Percentiles rank a stretch among this genome's conserved stretches.
Conservation (phyloP, 768 basidiomycete genomes). For the Lanmaoa rubissima region DNA sequence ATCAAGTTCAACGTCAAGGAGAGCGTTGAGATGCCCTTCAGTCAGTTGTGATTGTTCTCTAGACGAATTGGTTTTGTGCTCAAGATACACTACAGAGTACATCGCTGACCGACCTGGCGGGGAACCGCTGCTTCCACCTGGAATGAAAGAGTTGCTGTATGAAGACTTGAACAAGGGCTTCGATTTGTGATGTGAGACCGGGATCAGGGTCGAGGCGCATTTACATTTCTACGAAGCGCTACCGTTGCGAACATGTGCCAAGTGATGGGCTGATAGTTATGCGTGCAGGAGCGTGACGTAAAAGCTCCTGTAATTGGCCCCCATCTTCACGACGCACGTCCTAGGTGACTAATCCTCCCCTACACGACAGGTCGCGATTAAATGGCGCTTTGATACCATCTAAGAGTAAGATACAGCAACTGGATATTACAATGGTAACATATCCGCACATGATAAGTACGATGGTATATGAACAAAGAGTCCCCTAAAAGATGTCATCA, state of each 20-base stretch:
- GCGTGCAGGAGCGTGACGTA: neutral
- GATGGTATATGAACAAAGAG: slow-evolving; percentile 16
- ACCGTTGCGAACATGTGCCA: neutral
- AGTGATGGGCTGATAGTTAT: neutral
- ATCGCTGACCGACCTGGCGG: slow-evolving; percentile 43
- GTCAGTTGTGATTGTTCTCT: slow-evolving; percentile 43
- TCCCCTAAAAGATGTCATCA: slow-evolving; percentile 9
- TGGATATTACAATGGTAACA: slow-evolving; percentile 21
- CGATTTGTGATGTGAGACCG: slow-evolving; percentile 40
- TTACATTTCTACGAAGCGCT: too few relatives aligned
- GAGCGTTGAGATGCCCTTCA: slow-evolving; percentile 97
- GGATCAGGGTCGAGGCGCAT: neutral
- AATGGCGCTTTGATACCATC: neutral
- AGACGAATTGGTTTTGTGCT: neutral
- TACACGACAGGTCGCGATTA: neutral
- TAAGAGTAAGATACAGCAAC: slow-evolving; percentile 20
- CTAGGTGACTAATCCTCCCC: neutral
- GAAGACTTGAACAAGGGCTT: slow-evolving; percentile 87
- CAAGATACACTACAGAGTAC: slow-evolving; percentile 39
- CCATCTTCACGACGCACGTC: neutral
- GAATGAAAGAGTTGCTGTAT: slow-evolving; percentile 84
- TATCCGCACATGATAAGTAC: slow-evolving; percentile 2
- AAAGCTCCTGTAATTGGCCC: neutral
- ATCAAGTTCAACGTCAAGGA: slow-evolving; percentile 85
- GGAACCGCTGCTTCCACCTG: slow-evolving; percentile 78